Base-by-base conservation (phyloP, 441 rosid species). In the Macaranga tanarius region DNA sequence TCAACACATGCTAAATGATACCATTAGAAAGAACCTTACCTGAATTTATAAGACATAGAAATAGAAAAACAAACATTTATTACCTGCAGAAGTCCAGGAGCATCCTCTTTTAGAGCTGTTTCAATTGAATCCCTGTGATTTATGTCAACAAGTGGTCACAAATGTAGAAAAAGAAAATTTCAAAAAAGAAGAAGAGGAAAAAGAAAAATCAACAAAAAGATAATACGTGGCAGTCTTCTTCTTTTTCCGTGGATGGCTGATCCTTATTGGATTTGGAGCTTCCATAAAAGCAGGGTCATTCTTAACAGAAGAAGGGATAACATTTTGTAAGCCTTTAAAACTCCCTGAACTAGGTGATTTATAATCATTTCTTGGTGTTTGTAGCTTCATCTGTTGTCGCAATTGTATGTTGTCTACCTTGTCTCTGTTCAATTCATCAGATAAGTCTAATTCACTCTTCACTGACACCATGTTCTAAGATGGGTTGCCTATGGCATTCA, bases 61-160 rank as follows among this genome's bases (percentile, higher is more conserved):
- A n/a, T n/a, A n/a, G n/a, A n/a, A n/a, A 73, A 65, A 44, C 9
- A 69, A 66, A 44, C 34, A 72, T 56, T 72, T 28, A 38, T 58
- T 81, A 94, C 99, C 94, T 84, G 86, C 71, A 91, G 77, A 69
- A 95, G 97, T 75, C 92, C 99, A 54, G 99, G 97, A 55, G 93
- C 97, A 87, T 95, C 97, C 86, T 95, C 97, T 69, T 92, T 91
- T 55, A 95, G 76, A 63, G 97, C 95, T 47, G 89, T 87, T 87
- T 86, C 88, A 73, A 87, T 79, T 17, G 96, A 95, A 84, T 91
- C 87, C 72, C 97, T 91, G 95, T 52, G 80, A 69, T 78, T 71
- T 16, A 59, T 75, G 67, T 73, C 63, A 44, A 62, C 63, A 77
- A 80, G 59, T 70, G 54, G 48, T 67, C 54, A 44, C 42, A 23